Percentiles rank a stretch among this genome's conserved stretches.
These are phyloP conservation scores for Cercospora janseana DNA, from an alignment of 2,329 filamentous ascomycete genomes.

Conservation along the genomic window DNA sequence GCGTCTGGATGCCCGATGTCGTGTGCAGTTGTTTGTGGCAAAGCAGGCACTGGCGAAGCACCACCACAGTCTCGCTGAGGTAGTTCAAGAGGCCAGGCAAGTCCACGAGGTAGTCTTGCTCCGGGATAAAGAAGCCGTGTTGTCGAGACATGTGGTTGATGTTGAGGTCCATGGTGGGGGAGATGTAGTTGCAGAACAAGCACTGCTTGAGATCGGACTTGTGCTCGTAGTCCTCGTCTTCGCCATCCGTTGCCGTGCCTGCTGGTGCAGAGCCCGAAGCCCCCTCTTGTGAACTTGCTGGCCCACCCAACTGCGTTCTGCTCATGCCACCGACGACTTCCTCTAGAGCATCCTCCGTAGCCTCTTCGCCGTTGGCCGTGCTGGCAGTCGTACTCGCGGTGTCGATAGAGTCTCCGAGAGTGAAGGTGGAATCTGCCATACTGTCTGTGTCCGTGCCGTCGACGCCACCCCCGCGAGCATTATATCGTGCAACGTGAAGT, in stretches of 20 bases:
- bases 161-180: constrained; percentile 72
- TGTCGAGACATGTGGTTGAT: constrained; percentile 85
- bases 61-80: constrained; percentile 74
- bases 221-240: constrained; percentile 36
- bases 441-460: constrained; percentile 64
- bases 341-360: constrained; percentile 70
- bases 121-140: constrained; percentile 95
- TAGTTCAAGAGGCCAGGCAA: constrained; percentile 76
- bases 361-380: constrained; percentile 39
- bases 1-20: constrained; percentile 79
- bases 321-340: constrained; percentile 76
- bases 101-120: constrained; percentile 78
- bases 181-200: constrained; percentile 89
- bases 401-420: constrained; percentile 74
- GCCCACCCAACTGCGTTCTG: constrained; percentile 55
- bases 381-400: constrained; percentile 49
- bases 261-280: constrained; percentile 34
- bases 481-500: constrained; percentile 58
- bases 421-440: constrained; percentile 87
- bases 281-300: constrained; percentile 30
- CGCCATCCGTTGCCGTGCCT: constrained; percentile 34
- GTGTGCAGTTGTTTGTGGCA: constrained; percentile 82
- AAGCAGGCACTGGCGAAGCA: constrained; percentile 79
- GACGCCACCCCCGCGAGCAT: constrained; percentile 41
- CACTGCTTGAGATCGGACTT: constrained; percentile 56